These are phyloP conservation scores for Aspergillus carlsbadensis DNA, from an alignment of 495 filamentous ascomycete species.

Conservation along the genomic window DNA sequence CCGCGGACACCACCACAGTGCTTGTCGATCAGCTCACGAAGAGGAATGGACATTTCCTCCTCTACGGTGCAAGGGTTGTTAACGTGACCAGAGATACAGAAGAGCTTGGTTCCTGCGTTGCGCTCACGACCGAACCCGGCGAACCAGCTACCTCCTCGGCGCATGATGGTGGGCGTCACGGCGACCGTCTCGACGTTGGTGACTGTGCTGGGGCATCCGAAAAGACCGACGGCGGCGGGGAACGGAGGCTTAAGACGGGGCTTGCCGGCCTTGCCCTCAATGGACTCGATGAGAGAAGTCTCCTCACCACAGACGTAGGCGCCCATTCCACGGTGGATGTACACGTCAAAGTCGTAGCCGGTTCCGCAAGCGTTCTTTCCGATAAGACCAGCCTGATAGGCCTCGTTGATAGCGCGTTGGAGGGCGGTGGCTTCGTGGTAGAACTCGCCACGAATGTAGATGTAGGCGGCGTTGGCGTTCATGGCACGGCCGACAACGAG, in stretches of 20 bases:
- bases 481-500: conserved; percentile 93
- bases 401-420: conserved; percentile 94
- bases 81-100: conserved; percentile 97
- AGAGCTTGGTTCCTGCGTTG: conserved; percentile 95
- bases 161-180: conserved; percentile 93
- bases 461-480: conserved; percentile 98
- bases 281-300: conserved; percentile 93
- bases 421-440: conserved; percentile 94
- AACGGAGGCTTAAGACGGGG: conserved; percentile 98
- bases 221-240: conserved; percentile 93
- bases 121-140: conserved; percentile 88
- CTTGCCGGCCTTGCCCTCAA: conserved; percentile 98
- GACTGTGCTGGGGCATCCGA: conserved; percentile 96
- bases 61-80: conserved; percentile 98
- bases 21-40: conserved; percentile 92
- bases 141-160: conserved; percentile 91
- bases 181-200: conserved; percentile 97
- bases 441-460: conserved; percentile 99
- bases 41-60: conserved; percentile 96
- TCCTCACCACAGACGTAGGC: conserved; percentile 98
- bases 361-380: conserved; percentile 96
- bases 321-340: conserved; percentile 92
- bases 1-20: conserved; percentile 96
- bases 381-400: conserved; percentile 87
- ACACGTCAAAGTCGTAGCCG: conserved; percentile 98